Percentiles rank a stretch among this genome's conserved stretches.
These are phyloP conservation scores for Hypholoma sublateritium DNA, from an alignment of 768 basidiomycete species.

Conservation along the genomic window DNA sequence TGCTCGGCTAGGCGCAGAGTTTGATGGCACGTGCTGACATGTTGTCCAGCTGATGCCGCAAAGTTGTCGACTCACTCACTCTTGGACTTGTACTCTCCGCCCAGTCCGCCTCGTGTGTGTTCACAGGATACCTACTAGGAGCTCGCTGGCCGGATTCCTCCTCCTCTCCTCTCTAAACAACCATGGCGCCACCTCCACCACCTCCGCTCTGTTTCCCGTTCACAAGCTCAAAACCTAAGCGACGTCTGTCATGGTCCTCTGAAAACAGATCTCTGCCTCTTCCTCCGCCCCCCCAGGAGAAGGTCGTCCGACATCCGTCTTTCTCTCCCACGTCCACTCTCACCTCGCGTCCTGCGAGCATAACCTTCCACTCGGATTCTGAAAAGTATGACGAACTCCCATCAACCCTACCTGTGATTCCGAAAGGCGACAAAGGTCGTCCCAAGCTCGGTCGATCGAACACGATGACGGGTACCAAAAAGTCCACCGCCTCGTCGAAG, in stretches of 20 bases:
- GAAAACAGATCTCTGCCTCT: slow-evolving; percentile 26
- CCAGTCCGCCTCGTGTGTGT: slow-evolving; percentile 22
- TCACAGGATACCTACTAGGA: slow-evolving; percentile 18
- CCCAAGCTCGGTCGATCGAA: slow-evolving; percentile 47
- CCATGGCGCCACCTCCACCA: slow-evolving; percentile 53
- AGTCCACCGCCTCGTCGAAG: slow-evolving; percentile 42
- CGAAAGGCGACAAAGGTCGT: slow-evolving; percentile 36
- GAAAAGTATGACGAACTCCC: slow-evolving; percentile 57
- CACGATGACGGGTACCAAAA: slow-evolving; percentile 61
- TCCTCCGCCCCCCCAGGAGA: slow-evolving; percentile 11
- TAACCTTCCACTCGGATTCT: slow-evolving; percentile 61
- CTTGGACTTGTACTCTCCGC: slow-evolving; percentile 16
- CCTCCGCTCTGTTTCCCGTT: slow-evolving; percentile 66
- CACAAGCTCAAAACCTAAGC: slow-evolving; percentile 45
- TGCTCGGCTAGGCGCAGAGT: slow-evolving; percentile 11
- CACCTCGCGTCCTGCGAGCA: slow-evolving; percentile 42
- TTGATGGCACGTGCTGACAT: slow-evolving; percentile 18
- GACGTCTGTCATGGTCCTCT: slow-evolving; percentile 48
- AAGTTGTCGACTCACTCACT: slow-evolving; percentile 9
- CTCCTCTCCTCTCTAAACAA: slow-evolving; percentile 26
- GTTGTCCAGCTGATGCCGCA: slow-evolving; percentile 24
- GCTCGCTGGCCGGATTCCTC: slow-evolving; percentile 13
- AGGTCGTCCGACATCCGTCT: slow-evolving; percentile 30
- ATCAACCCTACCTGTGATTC: slow-evolving; percentile 28
- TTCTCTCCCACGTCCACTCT: slow-evolving; percentile 41